Evolutionary conservation across 805 yeast genomes (phyloP), one percentile per base, ranked within the genome.

Genomic region (Myxozyma geophila): DNA sequence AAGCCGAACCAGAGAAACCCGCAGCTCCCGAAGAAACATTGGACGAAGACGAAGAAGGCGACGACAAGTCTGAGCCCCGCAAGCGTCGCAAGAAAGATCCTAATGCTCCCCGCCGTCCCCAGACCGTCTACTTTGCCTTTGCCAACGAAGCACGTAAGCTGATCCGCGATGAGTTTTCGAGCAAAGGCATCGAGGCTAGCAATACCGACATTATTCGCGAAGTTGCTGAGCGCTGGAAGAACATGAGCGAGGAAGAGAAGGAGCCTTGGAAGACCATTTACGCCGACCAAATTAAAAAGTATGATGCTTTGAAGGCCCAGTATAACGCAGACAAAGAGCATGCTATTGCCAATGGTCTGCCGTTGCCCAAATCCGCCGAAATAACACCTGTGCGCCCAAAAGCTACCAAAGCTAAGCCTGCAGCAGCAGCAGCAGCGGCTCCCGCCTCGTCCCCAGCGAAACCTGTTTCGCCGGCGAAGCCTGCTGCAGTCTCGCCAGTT

Each of bases 41-140:
- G 17, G 72, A 67, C 17, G 70, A 57, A 21, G 71, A 36, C 23
- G 71, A 66, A 36, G 70, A 73, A 23, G 69, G 75, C 66, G 80
- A 78, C 77, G 57, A 41, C 44, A 54, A 44, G n/a, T 53, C 40
- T 28, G 51, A 48, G 44, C 46, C 41, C n/a, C 63, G 72, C 51
- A 81, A 80, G 75, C 80, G 79, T 69, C 76, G 75, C 62, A 87
- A 84, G 77, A 85, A 83, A 71, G 98, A 93, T 77, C 98, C 98
- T 58, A 87, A 89, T 72, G 97, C 97, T 51, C 99, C 99, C 64
- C 91, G 90, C 81, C 92, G 92, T 73, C 98, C 99, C 15, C 80
- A 90, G 73, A 92, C 97, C 23, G 88, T 90, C 51, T 92, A 86
- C 79, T 89, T 93, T 76, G 83, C 86, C 48, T 93, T 86, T 77